Base-by-base conservation (phyloP, 202 grass and related monocot genomes). In the Setaria italica region DNA sequence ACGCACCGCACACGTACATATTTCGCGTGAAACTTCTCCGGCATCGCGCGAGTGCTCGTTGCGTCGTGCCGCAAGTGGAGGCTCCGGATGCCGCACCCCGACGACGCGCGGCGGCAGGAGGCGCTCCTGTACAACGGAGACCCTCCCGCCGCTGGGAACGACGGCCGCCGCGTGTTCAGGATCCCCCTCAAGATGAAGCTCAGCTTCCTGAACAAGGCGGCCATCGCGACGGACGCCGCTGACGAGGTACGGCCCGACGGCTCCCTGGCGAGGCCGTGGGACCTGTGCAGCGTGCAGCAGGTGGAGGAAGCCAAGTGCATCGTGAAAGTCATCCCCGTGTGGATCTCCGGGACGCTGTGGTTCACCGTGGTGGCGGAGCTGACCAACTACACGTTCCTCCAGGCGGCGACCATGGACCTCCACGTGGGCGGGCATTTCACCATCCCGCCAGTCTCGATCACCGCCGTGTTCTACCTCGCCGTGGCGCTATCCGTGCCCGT, bases 261-360 rank as follows among this genome's bases (percentile, higher is more conserved):
- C 19, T 69, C 45, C 5, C 75, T 85, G 12, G 59, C 53, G 43
- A 88, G 87, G 54, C 56, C 68, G 68, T 97, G 94, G 94, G 73
- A 17, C 16, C 68, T 97, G 3, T 90, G 94, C 82, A 92, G 91
- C 71, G 90, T 97, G 33, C 94, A 94, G 76, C 78, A 89, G 83
- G 89, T 96, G 63, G 94, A 96, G 76, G 94, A 96, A 77, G 67
- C 79, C 1, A 96, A 96, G 79, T 93, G 91, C 76, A 81, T 97
- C 1, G 81, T 94, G 20, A 85, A 76, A 71, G 47, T 97, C 42
- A 9, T 92, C n/a, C 91, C 94, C 49, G 57, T 94, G 32, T 97
- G 94, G 91, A 39, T 91, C 51, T 91, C 94, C 41, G 89, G 87
- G 39, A 39, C 85, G 30, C 11, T 90, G 46, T 90, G 82, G 80